A percentile compares a stretch with the other conserved stretches of the same genome.
Evolutionary conservation across 83 land plant genomes (phyloP).

Genomic region (Picea abies): DNA sequence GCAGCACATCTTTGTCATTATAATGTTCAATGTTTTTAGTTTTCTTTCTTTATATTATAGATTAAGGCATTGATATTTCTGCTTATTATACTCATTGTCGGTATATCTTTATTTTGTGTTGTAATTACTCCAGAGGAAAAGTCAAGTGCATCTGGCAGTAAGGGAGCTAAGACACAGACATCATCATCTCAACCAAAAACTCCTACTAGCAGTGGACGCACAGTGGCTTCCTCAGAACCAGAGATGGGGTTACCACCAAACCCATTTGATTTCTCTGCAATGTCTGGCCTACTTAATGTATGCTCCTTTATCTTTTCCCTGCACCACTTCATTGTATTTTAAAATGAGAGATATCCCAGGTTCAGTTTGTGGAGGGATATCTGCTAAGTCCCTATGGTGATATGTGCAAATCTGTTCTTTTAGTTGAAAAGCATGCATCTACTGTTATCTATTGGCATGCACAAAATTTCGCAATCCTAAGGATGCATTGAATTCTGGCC

Average conservation of each 20-base stretch:
- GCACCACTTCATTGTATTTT: neutral
- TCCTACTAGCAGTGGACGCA: conserved; percentile 5
- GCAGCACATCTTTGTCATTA: neutral
- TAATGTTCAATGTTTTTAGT: neutral
- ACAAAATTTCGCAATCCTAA: neutral
- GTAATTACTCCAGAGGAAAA: neutral
- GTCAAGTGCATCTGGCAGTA: conserved; percentile 10
- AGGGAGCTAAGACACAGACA: neutral
- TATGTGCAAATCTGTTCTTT: no score
- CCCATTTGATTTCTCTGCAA: conserved; percentile 75
- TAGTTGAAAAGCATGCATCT: no score
- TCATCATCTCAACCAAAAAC: conserved; percentile 9
- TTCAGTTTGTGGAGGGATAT: neutral
- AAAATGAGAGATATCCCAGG: neutral
- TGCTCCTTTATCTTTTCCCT: neutral
- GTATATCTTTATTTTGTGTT: neutral
- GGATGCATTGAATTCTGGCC: neutral
- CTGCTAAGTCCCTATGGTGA: neutral
- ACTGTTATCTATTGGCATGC: neutral
- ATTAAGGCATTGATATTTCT: neutral
- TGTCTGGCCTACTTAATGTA: conserved; percentile 66
- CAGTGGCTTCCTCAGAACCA: neutral
- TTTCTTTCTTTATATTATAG: neutral
- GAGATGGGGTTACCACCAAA: conserved; percentile 21
- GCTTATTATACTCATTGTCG: neutral